Evolutionary conservation across 2,329 filamentous ascomycete species (phyloP).

Genomic region (Neoscytalidium dimidiatum): DNA sequence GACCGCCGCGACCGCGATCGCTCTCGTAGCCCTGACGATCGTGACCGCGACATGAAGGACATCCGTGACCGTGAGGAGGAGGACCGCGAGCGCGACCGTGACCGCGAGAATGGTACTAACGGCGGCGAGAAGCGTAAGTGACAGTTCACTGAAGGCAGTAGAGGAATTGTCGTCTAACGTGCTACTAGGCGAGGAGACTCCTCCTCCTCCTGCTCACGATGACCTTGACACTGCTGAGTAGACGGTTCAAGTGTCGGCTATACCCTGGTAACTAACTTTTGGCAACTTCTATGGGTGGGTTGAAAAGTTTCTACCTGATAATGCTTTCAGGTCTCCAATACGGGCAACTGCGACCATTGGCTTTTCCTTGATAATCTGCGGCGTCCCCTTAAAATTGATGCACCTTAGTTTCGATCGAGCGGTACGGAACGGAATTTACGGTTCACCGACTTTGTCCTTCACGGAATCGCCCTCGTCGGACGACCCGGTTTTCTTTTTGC

Average conservation of each 20-base stretch:
- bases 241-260: not conserved
- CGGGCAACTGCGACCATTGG: conserved; percentile 15
- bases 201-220: conserved; percentile 81
- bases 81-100: conserved; percentile 60
- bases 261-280: conserved; percentile 14
- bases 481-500: conserved; percentile 12
- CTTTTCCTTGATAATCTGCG: conserved; percentile 17
- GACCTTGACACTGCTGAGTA: conserved; percentile 77
- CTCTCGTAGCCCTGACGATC: conserved; percentile 65
- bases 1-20: conserved; percentile 73
- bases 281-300: conserved; percentile 5
- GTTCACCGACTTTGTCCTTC: conserved; percentile 16
- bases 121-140: conserved; percentile 85
- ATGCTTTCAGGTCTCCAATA: conserved; percentile 5
- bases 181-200: conserved; percentile 8
- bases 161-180: conserved; percentile 31
- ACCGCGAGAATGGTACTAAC: conserved; percentile 71
- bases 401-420: conserved; percentile 15
- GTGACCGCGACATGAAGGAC: conserved; percentile 58
- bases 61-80: conserved; percentile 56
- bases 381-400: conserved; percentile 17
- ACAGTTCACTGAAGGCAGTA: conserved; percentile 21
- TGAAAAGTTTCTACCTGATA: conserved; percentile 16
- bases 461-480: conserved; percentile 14
- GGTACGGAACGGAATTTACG: conserved; percentile 19